Evolutionary conservation across 805 yeast species (phyloP), one percentile per base, ranked within the genome.

Genomic region (Metschnikowia picachoensis): DNA sequence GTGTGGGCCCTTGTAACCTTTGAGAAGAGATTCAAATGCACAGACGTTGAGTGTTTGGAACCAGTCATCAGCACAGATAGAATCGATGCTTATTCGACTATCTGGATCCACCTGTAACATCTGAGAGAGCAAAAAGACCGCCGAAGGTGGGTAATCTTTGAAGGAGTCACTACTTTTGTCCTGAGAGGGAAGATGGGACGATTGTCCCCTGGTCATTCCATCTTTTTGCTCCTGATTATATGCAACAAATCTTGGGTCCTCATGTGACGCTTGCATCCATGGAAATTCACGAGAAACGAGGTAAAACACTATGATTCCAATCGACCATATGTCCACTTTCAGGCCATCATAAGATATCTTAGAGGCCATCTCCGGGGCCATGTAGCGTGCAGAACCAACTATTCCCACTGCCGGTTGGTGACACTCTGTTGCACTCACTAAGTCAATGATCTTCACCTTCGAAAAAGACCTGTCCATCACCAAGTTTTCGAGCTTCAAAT

Each of bases 271-370:
- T 14, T 60, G 49, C 40, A 61, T 65, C 85, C 85, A 80, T 3
- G 81, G 80, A 35, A 67, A 70, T n/a, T 49, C 51, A 11, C 54
- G 44, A 20, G 57, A 53, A 12, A 60, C 11, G 20, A 76, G 39
- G 43, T 61, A 69, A 43, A 62, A 64, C 14, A 74, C 53, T 1
- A 77, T 59, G 3, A 77, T 64, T 2, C 79, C 83, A 15, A 76
- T 49, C 0, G 80, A 69, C 83, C 83, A 78, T 10, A 76, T 55
- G 50, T 78, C 82, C 10, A 68, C 64, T 17, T 59, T 57, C 38
- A 53, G 60, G 0, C 79, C 76, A 43, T 71, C 65, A 51, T 78
- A 78, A 9, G 51, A 51, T 8, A 77, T 54, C 12, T 37, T 38
- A 8, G 57, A 44, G 30, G 64, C 63, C 14, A 72, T 66, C 57